These are phyloP conservation scores for Xylaria grammica DNA, from an alignment of 495 filamentous ascomycete genomes.

Conservation along the genomic window DNA sequence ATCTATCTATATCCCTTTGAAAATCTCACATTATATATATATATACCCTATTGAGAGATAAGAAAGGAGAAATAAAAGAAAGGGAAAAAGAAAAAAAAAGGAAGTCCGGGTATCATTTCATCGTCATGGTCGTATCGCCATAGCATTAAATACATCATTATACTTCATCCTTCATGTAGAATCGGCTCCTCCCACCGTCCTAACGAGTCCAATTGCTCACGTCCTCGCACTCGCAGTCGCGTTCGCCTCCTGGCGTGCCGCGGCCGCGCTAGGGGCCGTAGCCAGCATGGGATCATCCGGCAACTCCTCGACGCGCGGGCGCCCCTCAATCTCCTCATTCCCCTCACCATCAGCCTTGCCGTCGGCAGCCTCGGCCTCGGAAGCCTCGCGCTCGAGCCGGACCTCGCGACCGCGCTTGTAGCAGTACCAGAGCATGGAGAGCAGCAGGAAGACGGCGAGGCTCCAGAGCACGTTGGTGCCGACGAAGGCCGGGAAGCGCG, in stretches of 20 bases:
- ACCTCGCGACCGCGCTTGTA: constrained; percentile 90
- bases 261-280: background rate
- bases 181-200: no score
- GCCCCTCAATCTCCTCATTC: constrained; percentile 25
- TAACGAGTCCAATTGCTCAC: no score
- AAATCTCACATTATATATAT: no score
- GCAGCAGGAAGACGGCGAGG: constrained; percentile 78
- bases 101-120: constrained; percentile 21
- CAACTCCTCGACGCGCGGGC: constrained; percentile 38
- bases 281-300: constrained; percentile 36
- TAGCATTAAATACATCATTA: no score
- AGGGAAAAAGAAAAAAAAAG: background rate
- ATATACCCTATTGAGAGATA: no score
- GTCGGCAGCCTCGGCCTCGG: constrained; percentile 19
- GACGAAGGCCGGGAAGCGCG: constrained; percentile 83
- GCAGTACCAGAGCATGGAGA: constrained; percentile 96
- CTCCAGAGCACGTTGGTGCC: constrained; percentile 87
- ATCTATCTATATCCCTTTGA: no score
- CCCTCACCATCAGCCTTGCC: constrained; percentile 21
- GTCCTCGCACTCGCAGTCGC: no score
- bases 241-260: background rate
- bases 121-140: constrained; percentile 4
- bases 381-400: constrained; percentile 72
- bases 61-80: background rate
- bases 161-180: no score